phyloP scores from a whole-genome alignment of 805 yeast genomes.

The Suhomyces sp. region DNA sequence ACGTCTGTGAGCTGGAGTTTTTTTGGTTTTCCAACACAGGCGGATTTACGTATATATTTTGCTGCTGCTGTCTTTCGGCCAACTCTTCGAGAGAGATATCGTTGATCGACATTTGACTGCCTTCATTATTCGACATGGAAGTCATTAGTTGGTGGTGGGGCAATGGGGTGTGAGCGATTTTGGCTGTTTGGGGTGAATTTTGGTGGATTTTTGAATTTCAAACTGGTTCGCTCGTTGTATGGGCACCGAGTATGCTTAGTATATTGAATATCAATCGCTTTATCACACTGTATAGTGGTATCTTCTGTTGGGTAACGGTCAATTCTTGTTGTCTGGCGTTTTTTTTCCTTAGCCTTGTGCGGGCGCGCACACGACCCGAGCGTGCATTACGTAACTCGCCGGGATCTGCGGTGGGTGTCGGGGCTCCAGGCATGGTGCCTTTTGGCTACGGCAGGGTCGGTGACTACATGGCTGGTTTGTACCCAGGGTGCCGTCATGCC shows the following conservation, averaged over 20 bases:
- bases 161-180: not conserved
- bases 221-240: not conserved
- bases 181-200: not conserved
- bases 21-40: conserved; percentile 18
- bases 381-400: not conserved
- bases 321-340: not conserved
- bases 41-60: conserved; percentile 21
- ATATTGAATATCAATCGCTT: not conserved
- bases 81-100: conserved; percentile 28
- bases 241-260: not conserved
- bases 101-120: conserved; percentile 22
- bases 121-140: conserved; percentile 20
- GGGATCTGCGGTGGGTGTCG: not conserved
- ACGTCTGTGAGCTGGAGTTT: conserved; percentile 14
- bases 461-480: not conserved
- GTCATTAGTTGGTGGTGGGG: conserved; percentile 15
- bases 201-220: not conserved
- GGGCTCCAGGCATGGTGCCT: not conserved
- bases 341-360: not conserved
- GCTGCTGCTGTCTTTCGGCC: conserved; percentile 27
- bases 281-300: not conserved
- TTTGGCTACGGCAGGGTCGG: not conserved
- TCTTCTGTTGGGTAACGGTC: not conserved
- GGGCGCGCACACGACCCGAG: conserved; percentile 2
- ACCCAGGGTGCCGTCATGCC: not conserved